Conservation (phyloP, 306 rosid species). For the Lithocarpus polystachyus region DNA sequence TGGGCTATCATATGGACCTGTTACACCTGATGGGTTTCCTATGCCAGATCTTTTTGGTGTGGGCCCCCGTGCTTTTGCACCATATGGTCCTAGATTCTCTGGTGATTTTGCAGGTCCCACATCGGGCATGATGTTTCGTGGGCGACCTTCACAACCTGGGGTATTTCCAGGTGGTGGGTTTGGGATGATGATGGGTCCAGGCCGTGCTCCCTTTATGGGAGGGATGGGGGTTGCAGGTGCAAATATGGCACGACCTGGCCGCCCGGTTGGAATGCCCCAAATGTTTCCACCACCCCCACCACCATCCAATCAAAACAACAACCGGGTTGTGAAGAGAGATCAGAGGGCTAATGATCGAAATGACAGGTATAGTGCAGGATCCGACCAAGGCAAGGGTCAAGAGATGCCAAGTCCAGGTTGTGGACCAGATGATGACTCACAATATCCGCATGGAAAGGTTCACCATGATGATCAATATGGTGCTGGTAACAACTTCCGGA, state of each 20-base stretch:
- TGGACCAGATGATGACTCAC: conserved; percentile 68
- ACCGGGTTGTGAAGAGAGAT: conserved; percentile 62
- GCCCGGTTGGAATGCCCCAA: conserved; percentile 77
- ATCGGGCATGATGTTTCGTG: conserved; percentile 93
- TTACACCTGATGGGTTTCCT: conserved; percentile 84
- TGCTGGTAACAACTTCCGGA: conserved; percentile 43
- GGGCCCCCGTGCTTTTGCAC: conserved; percentile 84
- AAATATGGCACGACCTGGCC: conserved; percentile 65
- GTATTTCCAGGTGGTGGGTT: conserved; percentile 85
- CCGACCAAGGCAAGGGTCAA: conserved; percentile 72
- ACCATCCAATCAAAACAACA: conserved; percentile 51
- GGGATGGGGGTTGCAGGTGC: conserved; percentile 82
- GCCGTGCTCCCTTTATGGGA: conserved; percentile 88
- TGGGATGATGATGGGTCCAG: conserved; percentile 99
- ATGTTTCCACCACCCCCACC: conserved; percentile 79
- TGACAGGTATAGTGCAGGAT: conserved; percentile 63
- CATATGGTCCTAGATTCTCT: conserved; percentile 87
- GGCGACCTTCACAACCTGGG: conserved; percentile 88
- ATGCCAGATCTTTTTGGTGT: conserved; percentile 87
- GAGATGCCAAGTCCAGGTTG: conserved; percentile 57
- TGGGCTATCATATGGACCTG: conserved; percentile 85
- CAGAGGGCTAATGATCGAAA: conserved; percentile 65
- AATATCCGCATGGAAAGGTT: conserved; percentile 57
- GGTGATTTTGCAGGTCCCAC: conserved; percentile 80
- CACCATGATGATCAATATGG: conserved; percentile 59